Base-by-base conservation (phyloP, 2,329 filamentous ascomycete species). In the Pseudogymnoascus sp. region DNA sequence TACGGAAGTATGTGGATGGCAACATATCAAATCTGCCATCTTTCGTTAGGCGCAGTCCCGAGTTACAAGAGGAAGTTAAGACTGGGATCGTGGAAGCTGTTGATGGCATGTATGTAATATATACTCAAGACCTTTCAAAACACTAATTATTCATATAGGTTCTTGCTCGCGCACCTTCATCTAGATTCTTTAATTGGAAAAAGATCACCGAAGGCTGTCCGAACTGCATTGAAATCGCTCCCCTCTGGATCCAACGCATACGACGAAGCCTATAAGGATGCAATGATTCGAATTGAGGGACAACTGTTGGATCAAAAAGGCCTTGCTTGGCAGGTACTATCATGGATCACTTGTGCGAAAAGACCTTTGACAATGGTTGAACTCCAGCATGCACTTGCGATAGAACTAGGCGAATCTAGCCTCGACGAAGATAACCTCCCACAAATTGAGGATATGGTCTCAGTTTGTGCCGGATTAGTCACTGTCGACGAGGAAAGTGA, bases 301-400 rank as follows among this genome's bases (percentile, higher is more conserved):
- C 74, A 77, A 55, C 18, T 64, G 3, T 1, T 59, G 1, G 70
- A 68, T 12, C 60, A 71, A 23, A 43, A 52, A 5, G 41, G 67
- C 0, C 63, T 75, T 28, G 77, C 75, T 0, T 71, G 68, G 9
- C 25, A 69, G 12, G 67, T 71, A 14, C 58, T 77, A 1, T 69
- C 55, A 59, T 59, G 55, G 55, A 59, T 59, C 31, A 28, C 37
- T 59, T 37, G 21, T 33, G 67, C 73, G 1, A 66, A 63, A 31
- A 66, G 71, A 45, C 67, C 64, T 1, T 61, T 76, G 1, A 69
- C 64, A 3, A 59, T 66, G 1, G 9, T 35, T 5, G 73, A 76
- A 60, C 67, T 76, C 1, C 67, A 70, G 52, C 69, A 75, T 62
- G 74, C 73, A 0, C 65, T 76, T 16, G 73, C 72, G 2, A 67